Conservation (phyloP, 441 rosid genomes). For the Aleurites moluccanus region DNA sequence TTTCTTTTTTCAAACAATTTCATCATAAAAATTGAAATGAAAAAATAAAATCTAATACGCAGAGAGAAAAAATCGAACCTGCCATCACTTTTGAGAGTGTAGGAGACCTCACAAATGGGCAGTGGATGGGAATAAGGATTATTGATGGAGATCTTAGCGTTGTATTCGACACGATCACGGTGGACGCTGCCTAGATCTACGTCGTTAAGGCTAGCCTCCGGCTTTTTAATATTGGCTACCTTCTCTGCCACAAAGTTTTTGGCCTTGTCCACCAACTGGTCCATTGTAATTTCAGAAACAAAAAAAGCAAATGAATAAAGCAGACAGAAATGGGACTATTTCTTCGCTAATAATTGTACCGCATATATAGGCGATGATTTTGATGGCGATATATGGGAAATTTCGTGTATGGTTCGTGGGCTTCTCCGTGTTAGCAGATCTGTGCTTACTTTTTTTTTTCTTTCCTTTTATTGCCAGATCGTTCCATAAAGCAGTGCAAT, state of each 20-base stretch:
- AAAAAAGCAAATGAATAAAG: neutral
- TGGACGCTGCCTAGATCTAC: conserved; percentile 58
- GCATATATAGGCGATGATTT: neutral
- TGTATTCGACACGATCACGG: conserved; percentile 57
- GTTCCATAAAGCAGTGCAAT: no score
- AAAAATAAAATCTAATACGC: neutral
- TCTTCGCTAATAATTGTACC: no score
- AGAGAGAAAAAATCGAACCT: conserved; percentile 34
- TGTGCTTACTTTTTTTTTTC: neutral
- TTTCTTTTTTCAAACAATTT: neutral
- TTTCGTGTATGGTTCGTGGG: conserved; percentile 15
- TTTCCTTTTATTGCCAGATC: no score
- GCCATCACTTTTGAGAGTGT: conserved; percentile 65
- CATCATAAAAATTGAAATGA: neutral
- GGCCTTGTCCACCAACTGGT: conserved; percentile 57
- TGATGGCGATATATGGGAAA: neutral
- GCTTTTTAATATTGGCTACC: conserved; percentile 55
- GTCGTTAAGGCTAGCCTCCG: conserved; percentile 61
- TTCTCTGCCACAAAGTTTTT: conserved; percentile 68
- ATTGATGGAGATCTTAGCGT: conserved; percentile 58
- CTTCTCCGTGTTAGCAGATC: conserved; percentile 22
- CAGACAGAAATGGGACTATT: no score
- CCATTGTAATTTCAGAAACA: conserved; percentile 21
- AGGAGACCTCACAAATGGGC: conserved; percentile 84
- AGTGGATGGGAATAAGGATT: conserved; percentile 68